These are phyloP conservation scores for Immersiporthe knoxdaviesiana DNA, from an alignment of 2,329 filamentous ascomycete genomes.

Conservation along the genomic window DNA sequence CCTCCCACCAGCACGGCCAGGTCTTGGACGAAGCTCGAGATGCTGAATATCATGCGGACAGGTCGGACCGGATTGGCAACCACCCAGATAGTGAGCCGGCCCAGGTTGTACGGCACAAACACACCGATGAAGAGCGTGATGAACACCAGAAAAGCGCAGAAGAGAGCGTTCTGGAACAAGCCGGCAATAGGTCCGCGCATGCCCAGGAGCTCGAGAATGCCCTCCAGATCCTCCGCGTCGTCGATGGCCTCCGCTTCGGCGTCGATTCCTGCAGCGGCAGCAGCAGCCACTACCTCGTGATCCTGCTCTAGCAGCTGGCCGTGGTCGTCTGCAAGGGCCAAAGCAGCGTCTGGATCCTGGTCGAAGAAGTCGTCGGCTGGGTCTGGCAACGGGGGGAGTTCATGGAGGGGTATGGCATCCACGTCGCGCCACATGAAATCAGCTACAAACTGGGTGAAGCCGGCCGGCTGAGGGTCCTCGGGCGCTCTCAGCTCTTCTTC, in stretches of 20 bases:
- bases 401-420: constrained; percentile 56
- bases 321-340: constrained; percentile 33
- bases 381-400: constrained; percentile 46
- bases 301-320: constrained; percentile 46
- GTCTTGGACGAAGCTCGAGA: constrained; percentile 82
- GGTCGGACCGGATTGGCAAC: constrained; percentile 80
- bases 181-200: constrained; percentile 92
- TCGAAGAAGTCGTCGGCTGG: constrained; percentile 45
- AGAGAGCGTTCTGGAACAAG: constrained; percentile 91
- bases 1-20: constrained; percentile 68
- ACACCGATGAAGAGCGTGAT: constrained; percentile 84
- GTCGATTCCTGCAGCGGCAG: constrained; percentile 71
- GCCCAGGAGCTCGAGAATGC: constrained; percentile 92
- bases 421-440: constrained; percentile 67
- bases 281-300: constrained; percentile 65
- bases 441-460: constrained; percentile 50
- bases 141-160: constrained; percentile 87
- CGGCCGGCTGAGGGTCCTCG: constrained; percentile 38
- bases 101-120: constrained; percentile 90
- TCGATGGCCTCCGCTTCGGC: constrained; percentile 76
- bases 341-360: constrained; percentile 38
- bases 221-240: constrained; percentile 92
- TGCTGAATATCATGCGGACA: constrained; percentile 70
- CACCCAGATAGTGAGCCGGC: constrained; percentile 79
- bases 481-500: constrained; percentile 15